phyloP scores from a whole-genome alignment of 2,329 filamentous ascomycete genomes.

The Lachnellula willkommii region DNA sequence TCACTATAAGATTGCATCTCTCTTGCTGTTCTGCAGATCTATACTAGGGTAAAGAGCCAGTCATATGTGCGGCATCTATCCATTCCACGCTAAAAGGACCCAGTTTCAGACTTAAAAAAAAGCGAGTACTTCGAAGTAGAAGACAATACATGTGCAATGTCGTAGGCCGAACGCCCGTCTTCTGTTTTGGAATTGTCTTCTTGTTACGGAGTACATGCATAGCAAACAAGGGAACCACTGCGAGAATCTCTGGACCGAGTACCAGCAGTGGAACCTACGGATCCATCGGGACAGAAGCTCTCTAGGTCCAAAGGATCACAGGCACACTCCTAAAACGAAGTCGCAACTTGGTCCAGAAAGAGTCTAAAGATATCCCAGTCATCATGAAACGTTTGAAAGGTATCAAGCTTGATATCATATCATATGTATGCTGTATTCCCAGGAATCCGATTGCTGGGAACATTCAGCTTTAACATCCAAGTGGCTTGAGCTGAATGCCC shows the following conservation, averaged over 20 bases:
- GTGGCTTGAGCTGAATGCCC: background rate
- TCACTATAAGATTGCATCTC: no score
- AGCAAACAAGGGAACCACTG: background rate
- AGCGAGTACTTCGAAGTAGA: background rate
- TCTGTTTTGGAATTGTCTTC: background rate
- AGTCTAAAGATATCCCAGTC: background rate
- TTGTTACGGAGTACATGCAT: background rate
- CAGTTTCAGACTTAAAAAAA: no score
- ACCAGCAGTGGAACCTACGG: no score
- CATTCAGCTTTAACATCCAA: background rate
- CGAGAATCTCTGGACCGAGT: no score
- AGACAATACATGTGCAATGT: background rate
- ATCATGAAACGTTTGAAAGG: background rate
- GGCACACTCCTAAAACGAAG: background rate
- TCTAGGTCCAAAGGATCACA: no score
- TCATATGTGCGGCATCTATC: no score
- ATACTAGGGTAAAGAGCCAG: no score
- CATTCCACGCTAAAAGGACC: no score
- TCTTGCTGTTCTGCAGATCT: no score
- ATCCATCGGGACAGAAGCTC: no score
- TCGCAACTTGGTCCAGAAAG: background rate
- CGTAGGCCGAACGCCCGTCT: background rate
- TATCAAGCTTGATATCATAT: background rate
- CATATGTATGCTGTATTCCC: background rate
- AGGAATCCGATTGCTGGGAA: background rate